These are phyloP conservation scores for Penicillium salamii DNA, from an alignment of 495 filamentous ascomycete species.

Conservation along the genomic window DNA sequence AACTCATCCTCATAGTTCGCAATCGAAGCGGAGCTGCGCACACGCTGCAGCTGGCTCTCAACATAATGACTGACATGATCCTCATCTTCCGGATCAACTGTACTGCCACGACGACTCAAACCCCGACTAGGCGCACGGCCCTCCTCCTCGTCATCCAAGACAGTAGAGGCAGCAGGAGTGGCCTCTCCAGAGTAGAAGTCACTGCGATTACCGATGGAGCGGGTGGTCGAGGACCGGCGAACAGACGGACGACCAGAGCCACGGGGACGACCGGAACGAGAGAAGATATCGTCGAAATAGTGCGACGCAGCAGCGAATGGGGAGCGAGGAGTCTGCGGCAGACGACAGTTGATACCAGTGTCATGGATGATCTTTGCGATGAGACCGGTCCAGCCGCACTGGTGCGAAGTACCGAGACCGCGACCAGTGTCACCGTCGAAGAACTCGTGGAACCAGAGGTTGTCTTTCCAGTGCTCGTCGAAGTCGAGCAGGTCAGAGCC, in stretches of 20 bases:
- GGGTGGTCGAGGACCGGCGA: slow-evolving; percentile 76
- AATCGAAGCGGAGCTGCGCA: slow-evolving; percentile 52
- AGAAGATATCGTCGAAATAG: slow-evolving; percentile 93
- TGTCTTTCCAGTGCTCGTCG: slow-evolving; percentile 87
- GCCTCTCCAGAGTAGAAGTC: slow-evolving; percentile 58
- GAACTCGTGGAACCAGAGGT: slow-evolving; percentile 95
- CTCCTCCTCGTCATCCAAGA: slow-evolving; percentile 31
- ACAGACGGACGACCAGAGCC: slow-evolving; percentile 47
- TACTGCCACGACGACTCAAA: slow-evolving; percentile 31
- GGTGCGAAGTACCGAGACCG: slow-evolving; percentile 88
- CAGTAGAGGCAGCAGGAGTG: slow-evolving; percentile 23
- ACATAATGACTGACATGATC: slow-evolving; percentile 70
- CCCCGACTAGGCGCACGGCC: slow-evolving; percentile 26
- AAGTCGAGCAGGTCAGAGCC: slow-evolving; percentile 81
- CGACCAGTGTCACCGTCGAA: slow-evolving; percentile 91
- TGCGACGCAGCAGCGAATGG: slow-evolving; percentile 78
- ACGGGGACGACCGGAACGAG: slow-evolving; percentile 40
- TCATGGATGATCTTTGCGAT: slow-evolving; percentile 97
- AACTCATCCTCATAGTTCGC: slow-evolving; percentile 60
- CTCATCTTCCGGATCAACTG: slow-evolving; percentile 45
- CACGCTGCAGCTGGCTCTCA: slow-evolving; percentile 62
- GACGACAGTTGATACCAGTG: slow-evolving; percentile 85
- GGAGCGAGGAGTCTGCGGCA: slow-evolving; percentile 88
- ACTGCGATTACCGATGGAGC: slow-evolving; percentile 84
- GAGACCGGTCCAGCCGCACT: slow-evolving; percentile 96